Evolutionary conservation across 306 rosid genomes (phyloP).

Genomic region (Senna tora): DNA sequence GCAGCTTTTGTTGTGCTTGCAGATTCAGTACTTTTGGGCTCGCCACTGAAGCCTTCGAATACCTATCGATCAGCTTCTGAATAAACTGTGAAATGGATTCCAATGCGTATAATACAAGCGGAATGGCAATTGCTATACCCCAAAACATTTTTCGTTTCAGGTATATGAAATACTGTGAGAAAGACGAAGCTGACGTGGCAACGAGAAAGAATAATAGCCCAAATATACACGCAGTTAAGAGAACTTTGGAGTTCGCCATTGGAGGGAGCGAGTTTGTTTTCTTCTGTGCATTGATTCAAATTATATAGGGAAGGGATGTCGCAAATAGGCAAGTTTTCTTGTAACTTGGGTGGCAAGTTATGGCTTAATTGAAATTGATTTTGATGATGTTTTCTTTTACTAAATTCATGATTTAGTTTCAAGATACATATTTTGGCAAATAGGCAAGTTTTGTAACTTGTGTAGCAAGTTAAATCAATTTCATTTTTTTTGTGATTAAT

Average conservation of each 20-base stretch:
- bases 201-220: background rate
- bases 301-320: background rate
- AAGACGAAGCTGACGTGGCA: background rate
- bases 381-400: too few relatives aligned
- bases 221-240: background rate
- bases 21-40: background rate
- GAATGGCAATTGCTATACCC: background rate
- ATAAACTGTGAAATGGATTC: background rate
- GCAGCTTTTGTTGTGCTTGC: background rate
- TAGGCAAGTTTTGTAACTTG: too few relatives aligned
- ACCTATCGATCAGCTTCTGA: background rate
- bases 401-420: too few relatives aligned
- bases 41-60: background rate
- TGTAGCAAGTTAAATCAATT: too few relatives aligned
- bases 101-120: background rate
- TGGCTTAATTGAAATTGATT: too few relatives aligned
- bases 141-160: background rate
- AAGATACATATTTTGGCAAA: too few relatives aligned
- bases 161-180: background rate
- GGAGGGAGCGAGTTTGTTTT: too few relatives aligned
- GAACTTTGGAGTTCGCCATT: background rate
- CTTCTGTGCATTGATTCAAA: too few relatives aligned
- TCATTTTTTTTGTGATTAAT: too few relatives aligned
- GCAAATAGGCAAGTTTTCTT: background rate
- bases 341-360: background rate